Conservation (phyloP, 2,329 filamentous ascomycete genomes). For the Penicillium italicum region DNA sequence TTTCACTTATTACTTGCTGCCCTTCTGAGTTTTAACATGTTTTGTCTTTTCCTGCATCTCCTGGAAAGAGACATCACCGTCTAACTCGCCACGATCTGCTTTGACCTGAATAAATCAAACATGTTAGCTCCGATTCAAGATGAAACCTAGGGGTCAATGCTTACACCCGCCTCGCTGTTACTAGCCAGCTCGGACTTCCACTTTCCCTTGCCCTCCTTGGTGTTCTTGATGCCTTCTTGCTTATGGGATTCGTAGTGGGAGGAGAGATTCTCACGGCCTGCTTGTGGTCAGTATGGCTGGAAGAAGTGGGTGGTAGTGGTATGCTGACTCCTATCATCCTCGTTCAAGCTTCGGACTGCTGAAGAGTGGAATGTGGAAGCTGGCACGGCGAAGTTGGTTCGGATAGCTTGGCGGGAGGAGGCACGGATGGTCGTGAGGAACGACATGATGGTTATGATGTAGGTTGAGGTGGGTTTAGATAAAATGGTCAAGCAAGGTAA, state of each 20-base stretch:
- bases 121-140: background rate
- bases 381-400: conserved; percentile 14
- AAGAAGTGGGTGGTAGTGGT: background rate
- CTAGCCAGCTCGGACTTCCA: conserved; percentile 77
- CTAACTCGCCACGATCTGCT: conserved; percentile 56
- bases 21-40: conserved; percentile 26
- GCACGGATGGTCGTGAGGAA: conserved; percentile 32
- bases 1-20: conserved; percentile 3
- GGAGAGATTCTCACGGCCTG: conserved; percentile 44
- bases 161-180: conserved; percentile 72
- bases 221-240: conserved; percentile 55
- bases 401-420: conserved; percentile 22
- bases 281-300: background rate
- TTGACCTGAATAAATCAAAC: conserved; percentile 42
- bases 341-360: conserved; percentile 30
- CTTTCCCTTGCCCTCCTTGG: conserved; percentile 61
- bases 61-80: conserved; percentile 43
- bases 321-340: conserved; percentile 34
- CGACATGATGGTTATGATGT: conserved; percentile 29
- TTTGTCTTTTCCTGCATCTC: conserved; percentile 60
- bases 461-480: background rate
- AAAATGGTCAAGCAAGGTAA: background rate
- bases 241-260: conserved; percentile 53
- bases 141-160: conserved; percentile 16
- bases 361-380: conserved; percentile 32